Evolutionary conservation across 2,329 filamentous ascomycete species (phyloP).

Genomic region (Fusarium sp.): DNA sequence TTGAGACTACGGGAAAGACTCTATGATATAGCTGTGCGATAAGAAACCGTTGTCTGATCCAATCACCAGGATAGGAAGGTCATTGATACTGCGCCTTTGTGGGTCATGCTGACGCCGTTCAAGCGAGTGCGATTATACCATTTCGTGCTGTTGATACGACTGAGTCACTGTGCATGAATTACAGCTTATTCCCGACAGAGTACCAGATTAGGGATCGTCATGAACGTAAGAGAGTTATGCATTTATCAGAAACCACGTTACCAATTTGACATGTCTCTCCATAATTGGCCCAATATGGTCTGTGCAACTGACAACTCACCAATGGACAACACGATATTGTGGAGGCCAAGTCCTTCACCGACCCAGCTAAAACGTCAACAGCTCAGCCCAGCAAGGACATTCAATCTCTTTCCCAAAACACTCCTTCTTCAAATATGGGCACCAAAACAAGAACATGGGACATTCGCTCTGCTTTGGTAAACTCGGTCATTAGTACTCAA

Average conservation of each 20-base stretch:
- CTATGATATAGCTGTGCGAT: too few species aligned
- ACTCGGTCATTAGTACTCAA: background rate
- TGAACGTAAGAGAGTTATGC: background rate
- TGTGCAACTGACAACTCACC: background rate
- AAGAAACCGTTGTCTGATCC: too few species aligned
- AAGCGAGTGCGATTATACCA: background rate
- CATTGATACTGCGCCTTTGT: background rate
- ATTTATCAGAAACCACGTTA: background rate
- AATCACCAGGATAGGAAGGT: background rate
- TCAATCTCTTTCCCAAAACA: background rate
- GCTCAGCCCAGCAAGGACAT: background rate
- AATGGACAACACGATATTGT: background rate
- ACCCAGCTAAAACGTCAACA: background rate
- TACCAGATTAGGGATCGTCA: rapidly evolving
- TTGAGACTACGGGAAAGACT: too few species aligned
- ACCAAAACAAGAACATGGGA: background rate
- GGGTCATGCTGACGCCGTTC: background rate
- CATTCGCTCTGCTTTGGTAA: background rate
- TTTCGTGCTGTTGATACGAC: background rate
- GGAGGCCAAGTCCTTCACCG: background rate
- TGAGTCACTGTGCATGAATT: background rate
- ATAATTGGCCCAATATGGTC: background rate
- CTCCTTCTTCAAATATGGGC: background rate
- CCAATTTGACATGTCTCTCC: background rate
- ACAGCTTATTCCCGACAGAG: background rate